Percentiles rank a stretch among this genome's conserved stretches.
Evolutionary conservation across 345 rosid genomes (phyloP).

Genomic region (Citrus trifoliata): DNA sequence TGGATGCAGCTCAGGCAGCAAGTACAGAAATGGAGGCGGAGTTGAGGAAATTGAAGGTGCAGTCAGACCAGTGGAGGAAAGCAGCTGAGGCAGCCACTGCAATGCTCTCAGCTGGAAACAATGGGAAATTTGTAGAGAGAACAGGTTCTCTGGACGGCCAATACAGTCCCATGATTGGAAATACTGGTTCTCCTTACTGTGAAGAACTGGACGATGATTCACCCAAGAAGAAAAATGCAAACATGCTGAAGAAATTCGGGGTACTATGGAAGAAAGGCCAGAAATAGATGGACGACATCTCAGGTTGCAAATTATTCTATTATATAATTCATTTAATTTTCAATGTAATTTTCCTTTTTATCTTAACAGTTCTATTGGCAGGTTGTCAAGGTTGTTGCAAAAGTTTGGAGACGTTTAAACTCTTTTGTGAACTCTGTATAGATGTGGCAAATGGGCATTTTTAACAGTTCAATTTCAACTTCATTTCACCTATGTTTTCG

Average conservation of each 20-base stretch:
- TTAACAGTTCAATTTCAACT: constrained; percentile 6
- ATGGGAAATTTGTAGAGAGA: constrained; percentile 65
- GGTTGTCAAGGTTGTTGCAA: background rate
- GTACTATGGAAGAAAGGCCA: constrained; percentile 91
- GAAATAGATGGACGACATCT: constrained; percentile 27
- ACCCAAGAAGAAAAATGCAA: constrained; percentile 85
- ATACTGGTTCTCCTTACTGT: constrained; percentile 58
- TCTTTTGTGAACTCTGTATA: background rate
- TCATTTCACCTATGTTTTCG: background rate
- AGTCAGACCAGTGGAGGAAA: constrained; percentile 97
- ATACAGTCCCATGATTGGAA: constrained; percentile 38
- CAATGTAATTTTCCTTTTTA: background rate
- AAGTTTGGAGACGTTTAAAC: background rate
- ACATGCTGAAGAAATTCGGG: constrained; percentile 87
- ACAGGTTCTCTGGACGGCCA: constrained; percentile 51
- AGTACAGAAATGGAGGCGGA: constrained; percentile 81
- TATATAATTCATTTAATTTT: background rate
- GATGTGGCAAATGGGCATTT: constrained; percentile 5
- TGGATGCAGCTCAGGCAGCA: constrained; percentile 70
- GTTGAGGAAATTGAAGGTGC: constrained; percentile 88
- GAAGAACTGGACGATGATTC: constrained; percentile 90
- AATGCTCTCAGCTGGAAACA: constrained; percentile 72
- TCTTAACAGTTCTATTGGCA: background rate
- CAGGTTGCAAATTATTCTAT: background rate
- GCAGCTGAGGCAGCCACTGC: constrained; percentile 97